Evolutionary conservation across 805 yeast genomes (phyloP).

Genomic region (Nakazawaea anatomiae): DNA sequence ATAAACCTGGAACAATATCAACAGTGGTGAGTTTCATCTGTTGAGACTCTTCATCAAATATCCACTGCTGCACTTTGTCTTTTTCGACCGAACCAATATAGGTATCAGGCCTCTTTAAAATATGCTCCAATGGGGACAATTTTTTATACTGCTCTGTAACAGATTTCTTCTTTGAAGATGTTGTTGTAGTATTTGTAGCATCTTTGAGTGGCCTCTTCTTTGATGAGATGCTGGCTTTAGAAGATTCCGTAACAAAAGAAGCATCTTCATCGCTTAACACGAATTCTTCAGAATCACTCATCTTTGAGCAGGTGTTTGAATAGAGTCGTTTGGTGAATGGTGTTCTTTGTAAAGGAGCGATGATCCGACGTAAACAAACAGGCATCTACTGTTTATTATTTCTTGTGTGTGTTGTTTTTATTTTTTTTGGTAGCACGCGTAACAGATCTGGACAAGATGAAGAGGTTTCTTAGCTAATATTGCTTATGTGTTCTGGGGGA

Average conservation of each 20-base stretch:
- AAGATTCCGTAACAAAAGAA: neutral
- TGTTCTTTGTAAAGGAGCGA: neutral
- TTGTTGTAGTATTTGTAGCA: constrained; percentile 4
- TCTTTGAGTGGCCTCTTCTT: constrained; percentile 7
- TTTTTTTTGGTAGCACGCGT: too few species aligned
- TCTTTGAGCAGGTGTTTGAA: neutral
- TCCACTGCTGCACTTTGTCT: constrained; percentile 79
- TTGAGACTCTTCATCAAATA: constrained; percentile 59
- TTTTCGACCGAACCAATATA: constrained; percentile 93
- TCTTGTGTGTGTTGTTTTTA: too few species aligned
- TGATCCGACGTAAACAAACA: constrained; percentile 1
- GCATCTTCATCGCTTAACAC: constrained; percentile 3
- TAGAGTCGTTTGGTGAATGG: neutral
- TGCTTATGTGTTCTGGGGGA: too few species aligned
- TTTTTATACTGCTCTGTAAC: constrained; percentile 83
- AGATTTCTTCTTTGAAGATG: constrained; percentile 10
- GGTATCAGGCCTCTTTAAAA: constrained; percentile 94
- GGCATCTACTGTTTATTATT: neutral
- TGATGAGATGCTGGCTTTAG: neutral
- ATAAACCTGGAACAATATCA: constrained; percentile 88
- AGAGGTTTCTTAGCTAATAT: too few species aligned
- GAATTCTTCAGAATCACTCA: constrained; percentile 5
- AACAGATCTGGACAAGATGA: too few species aligned
- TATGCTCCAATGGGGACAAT: constrained; percentile 92
- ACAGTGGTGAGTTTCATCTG: constrained; percentile 58